Conservation (phyloP, 768 basidiomycete genomes). For the Rickenella mellea region DNA sequence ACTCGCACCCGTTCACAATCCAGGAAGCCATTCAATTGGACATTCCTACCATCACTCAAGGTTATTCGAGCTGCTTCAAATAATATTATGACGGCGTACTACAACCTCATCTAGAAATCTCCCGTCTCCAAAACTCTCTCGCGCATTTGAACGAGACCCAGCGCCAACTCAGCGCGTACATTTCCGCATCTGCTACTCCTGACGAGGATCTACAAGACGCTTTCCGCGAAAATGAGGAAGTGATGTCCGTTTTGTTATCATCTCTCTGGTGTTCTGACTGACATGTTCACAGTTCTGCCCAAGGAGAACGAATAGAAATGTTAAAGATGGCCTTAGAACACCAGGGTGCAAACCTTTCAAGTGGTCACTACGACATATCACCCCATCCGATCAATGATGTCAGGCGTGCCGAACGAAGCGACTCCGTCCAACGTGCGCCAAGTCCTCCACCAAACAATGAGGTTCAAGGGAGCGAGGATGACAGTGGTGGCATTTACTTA, state of each 20-base stretch:
- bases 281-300: conserved; percentile 48
- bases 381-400: background rate
- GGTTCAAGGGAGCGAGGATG: too few relatives aligned
- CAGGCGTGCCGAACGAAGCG: too few relatives aligned
- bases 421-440: too few relatives aligned
- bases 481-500: too few relatives aligned
- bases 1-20: conserved; percentile 69
- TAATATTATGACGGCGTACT: background rate
- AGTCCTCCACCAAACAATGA: too few relatives aligned
- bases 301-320: conserved; percentile 67
- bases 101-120: conserved; percentile 45
- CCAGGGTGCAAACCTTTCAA: conserved; percentile 39
- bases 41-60: conserved; percentile 60
- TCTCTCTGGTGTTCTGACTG: background rate
- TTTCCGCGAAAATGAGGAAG: conserved; percentile 59
- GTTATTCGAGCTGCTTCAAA: conserved; percentile 21
- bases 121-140: conserved; percentile 66
- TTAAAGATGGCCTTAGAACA: conserved; percentile 54
- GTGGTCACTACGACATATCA: conserved; percentile 37
- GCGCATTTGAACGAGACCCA: conserved; percentile 56
- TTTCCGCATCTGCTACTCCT: conserved; percentile 25
- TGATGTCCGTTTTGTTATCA: conserved; percentile 41
- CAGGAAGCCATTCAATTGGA: conserved; percentile 56
- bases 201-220: conserved; percentile 45
- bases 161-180: conserved; percentile 36